Percentiles rank a stretch among this genome's conserved stretches.
These are phyloP conservation scores for Annulohypoxylon bovei DNA, from an alignment of 495 filamentous ascomycete genomes.

Conservation along the genomic window DNA sequence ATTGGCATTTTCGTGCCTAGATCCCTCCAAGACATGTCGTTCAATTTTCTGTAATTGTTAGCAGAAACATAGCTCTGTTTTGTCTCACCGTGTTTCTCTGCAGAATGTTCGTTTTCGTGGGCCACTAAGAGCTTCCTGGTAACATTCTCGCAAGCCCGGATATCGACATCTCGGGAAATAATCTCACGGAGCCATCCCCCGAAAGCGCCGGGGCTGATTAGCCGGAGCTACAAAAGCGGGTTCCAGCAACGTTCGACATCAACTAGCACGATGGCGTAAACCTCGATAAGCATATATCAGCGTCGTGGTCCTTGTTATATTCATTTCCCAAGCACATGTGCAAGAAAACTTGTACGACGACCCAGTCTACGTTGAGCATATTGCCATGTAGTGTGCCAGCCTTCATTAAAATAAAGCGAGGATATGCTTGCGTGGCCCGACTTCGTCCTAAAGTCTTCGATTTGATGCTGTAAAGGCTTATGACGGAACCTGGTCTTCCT, in stretches of 20 bases:
- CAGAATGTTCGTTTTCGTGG: neutral
- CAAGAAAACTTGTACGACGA: conserved; percentile 18
- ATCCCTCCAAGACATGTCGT: conserved; percentile 4
- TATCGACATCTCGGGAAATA: conserved; percentile 2
- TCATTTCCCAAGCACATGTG: conserved; percentile 1
- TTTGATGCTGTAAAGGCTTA: neutral
- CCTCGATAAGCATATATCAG: conserved; percentile 17
- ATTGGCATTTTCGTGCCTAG: conserved; percentile 17
- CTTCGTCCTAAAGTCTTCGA: conserved; percentile 3
- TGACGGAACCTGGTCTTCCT: conserved; percentile 20
- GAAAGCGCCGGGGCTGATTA: conserved; percentile 34
- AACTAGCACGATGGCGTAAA: conserved; percentile 33
- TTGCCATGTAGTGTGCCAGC: neutral
- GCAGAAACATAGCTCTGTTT: neutral
- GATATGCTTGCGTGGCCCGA: conserved; percentile 3
- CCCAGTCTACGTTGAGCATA: neutral
- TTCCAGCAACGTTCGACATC: conserved; percentile 37
- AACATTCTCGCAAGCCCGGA: conserved; percentile 7
- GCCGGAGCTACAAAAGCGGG: conserved; percentile 38
- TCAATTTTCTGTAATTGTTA: neutral
- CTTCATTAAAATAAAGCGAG: conserved; percentile 33
- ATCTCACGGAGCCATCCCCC: conserved; percentile 28
- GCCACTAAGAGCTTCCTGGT: neutral
- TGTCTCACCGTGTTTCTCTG: neutral
- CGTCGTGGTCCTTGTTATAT: conserved; percentile 8